Conservation (phyloP, 148 eudicot genomes). For the Rhododendron henanense region DNA sequence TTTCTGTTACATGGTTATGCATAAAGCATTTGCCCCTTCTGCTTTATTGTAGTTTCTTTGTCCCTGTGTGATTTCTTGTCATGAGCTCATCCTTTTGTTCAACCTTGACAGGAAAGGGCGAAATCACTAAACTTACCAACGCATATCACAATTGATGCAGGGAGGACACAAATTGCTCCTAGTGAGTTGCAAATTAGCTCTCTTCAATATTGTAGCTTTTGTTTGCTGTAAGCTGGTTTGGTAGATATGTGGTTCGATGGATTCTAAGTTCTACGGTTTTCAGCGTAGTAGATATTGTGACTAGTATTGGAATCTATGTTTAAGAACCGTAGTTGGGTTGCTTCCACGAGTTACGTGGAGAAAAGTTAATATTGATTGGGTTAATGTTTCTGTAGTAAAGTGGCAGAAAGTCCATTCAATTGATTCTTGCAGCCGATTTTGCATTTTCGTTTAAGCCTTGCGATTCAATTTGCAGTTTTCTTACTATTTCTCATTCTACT, state of each 20-base stretch:
- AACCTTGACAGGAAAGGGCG: conserved; percentile 65
- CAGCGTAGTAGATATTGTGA: neutral
- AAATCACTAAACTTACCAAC: conserved; percentile 78
- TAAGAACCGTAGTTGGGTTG: neutral
- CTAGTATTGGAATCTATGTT: neutral
- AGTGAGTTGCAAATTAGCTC: conserved; percentile 45
- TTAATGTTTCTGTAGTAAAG: neutral
- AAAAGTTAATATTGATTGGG: conserved; percentile 1
- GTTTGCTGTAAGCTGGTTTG: neutral
- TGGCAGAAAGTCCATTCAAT: neutral
- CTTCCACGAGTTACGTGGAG: neutral
- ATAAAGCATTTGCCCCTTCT: neutral
- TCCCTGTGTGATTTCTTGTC: neutral
- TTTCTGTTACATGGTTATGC: neutral
- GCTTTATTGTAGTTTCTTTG: neutral
- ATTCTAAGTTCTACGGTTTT: neutral
- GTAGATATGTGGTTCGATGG: neutral
- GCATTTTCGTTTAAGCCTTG: neutral
- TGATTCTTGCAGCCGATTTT: neutral
- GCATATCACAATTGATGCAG: conserved; percentile 75
- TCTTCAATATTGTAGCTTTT: neutral
- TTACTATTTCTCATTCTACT: neutral
- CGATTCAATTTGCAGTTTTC: neutral
- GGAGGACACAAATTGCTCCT: conserved; percentile 98
- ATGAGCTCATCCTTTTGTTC: neutral